Conservation (phyloP, 192 early-diverging fungal species). For the Coemansia aciculifera region DNA sequence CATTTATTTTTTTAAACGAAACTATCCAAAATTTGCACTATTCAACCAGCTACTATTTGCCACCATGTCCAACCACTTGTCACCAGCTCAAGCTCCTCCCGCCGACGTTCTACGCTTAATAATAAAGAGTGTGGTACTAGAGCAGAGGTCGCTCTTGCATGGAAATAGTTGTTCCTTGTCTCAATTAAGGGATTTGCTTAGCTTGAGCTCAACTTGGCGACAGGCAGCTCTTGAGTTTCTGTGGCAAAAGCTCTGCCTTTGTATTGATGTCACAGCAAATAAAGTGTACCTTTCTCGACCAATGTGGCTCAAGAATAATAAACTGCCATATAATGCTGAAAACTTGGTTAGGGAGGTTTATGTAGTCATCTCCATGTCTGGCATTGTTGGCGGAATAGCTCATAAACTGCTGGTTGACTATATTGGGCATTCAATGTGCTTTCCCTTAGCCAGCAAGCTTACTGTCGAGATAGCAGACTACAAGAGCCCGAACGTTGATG, state of each 20-base stretch:
- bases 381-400: background rate
- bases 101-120: background rate
- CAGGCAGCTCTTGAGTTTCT: background rate
- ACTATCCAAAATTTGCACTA: too few relatives aligned
- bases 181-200: background rate
- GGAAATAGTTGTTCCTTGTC: background rate
- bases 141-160: background rate
- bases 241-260: background rate
- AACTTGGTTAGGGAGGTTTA: background rate
- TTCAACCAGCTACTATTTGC: background rate
- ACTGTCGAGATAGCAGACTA: background rate
- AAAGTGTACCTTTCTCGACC: background rate
- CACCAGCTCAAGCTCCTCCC: background rate
- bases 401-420: background rate
- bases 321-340: background rate
- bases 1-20: background rate
- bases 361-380: background rate
- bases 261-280: background rate
- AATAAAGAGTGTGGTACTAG: background rate
- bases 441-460: background rate
- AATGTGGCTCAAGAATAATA: background rate
- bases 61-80: background rate
- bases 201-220: background rate
- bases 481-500: background rate
- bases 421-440: background rate